These are phyloP conservation scores for Cordyceps javanica DNA, from an alignment of 2,329 filamentous ascomycete species.

Conservation along the genomic window DNA sequence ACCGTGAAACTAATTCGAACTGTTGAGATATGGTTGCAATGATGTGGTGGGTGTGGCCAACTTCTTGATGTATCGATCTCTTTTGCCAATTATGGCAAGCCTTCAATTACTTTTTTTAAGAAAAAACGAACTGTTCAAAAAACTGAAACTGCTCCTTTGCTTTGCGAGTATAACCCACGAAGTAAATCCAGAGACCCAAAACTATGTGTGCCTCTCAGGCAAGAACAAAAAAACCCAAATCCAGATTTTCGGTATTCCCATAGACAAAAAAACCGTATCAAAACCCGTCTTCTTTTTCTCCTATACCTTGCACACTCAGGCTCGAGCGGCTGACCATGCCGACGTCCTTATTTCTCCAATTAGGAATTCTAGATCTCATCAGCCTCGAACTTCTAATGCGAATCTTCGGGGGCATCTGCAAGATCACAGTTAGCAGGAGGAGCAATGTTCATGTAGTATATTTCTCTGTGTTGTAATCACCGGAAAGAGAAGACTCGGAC, in stretches of 20 bases:
- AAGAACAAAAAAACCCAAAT: not conserved
- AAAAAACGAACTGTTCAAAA: no score
- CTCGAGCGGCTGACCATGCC: not conserved
- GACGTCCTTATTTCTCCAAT: not conserved
- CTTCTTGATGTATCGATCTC: not conserved
- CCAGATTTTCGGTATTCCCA: not conserved
- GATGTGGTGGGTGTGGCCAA: not conserved
- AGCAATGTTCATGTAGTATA: not conserved
- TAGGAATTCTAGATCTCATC: not conserved
- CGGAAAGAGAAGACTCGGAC: slow-evolving; percentile 21
- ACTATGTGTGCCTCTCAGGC: not conserved
- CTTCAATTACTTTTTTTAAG: not conserved
- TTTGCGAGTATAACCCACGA: not conserved
- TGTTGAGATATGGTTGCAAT: no score
- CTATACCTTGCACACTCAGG: not conserved
- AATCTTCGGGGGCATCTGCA: not conserved
- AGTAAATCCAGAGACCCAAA: not conserved
- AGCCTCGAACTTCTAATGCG: not conserved
- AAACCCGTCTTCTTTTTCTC: not conserved
- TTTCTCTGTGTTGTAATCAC: slow-evolving; percentile 14
- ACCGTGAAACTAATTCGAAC: no score
- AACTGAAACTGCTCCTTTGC: not conserved
- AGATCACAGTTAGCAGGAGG: not conserved
- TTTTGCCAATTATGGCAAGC: not conserved
- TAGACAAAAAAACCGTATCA: no score